These are phyloP conservation scores for Colletotrichum tropicale DNA, from an alignment of 2,329 filamentous ascomycete species.

Conservation along the genomic window DNA sequence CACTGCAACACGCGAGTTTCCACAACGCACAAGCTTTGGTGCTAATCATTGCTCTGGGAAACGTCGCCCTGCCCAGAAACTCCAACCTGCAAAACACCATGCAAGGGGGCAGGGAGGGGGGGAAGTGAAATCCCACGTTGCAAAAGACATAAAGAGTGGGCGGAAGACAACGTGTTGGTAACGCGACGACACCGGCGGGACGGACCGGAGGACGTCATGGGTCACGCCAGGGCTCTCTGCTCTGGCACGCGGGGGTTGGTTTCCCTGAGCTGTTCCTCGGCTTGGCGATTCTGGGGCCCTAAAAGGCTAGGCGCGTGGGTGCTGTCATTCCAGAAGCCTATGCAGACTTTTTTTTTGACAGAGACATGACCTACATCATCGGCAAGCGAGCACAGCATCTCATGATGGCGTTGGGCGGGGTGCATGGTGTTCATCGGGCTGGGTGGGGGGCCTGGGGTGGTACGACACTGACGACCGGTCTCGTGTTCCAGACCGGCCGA, in stretches of 20 bases:
- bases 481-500: neutral
- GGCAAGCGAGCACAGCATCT: neutral
- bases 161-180: neutral
- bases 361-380: neutral
- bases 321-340: neutral
- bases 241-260: neutral
- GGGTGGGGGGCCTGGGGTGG: neutral
- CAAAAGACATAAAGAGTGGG: neutral
- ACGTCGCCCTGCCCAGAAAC: neutral
- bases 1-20: neutral
- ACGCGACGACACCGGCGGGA: neutral
- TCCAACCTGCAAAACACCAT: neutral
- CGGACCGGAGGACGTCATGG: conserved; percentile 8
- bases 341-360: too few species aligned
- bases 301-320: neutral
- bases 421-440: neutral
- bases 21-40: neutral
- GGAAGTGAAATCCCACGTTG: neutral
- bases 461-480: neutral
- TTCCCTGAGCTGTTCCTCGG: neutral
- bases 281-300: neutral
- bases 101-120: neutral
- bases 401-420: neutral
- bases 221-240: conserved; percentile 1
- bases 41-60: neutral